Evolutionary conservation across 2,329 filamentous ascomycete genomes (phyloP).

Genomic region (Fusarium duplospermum): DNA sequence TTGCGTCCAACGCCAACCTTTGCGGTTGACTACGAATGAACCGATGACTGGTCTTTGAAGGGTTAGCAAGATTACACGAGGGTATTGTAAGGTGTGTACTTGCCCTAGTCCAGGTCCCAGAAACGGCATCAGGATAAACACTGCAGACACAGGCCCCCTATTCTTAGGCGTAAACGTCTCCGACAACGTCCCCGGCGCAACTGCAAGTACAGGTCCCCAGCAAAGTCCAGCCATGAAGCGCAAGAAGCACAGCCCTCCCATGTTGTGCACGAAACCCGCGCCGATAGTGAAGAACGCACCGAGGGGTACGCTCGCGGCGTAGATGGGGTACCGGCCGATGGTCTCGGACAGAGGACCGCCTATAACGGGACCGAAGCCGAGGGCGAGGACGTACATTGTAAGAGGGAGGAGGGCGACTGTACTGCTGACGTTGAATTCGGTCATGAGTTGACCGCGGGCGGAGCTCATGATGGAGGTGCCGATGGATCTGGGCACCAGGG

Average conservation of each 20-base stretch:
- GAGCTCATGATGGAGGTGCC: constrained; percentile 32
- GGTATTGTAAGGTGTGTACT: constrained; percentile 29
- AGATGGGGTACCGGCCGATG: constrained; percentile 66
- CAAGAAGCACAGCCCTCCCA: constrained; percentile 63
- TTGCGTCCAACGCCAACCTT: constrained; percentile 66
- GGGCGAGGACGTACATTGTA: constrained; percentile 69
- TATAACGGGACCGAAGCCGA: constrained; percentile 69
- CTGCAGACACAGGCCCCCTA: constrained; percentile 55
- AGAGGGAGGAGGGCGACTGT: constrained; percentile 70
- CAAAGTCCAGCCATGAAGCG: constrained; percentile 68
- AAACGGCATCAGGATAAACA: constrained; percentile 64
- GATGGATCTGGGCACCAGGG: no score
- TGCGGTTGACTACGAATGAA: constrained; percentile 58
- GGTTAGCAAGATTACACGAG: constrained; percentile 16
- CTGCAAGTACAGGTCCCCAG: constrained; percentile 60
- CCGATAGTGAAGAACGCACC: constrained; percentile 68
- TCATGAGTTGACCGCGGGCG: constrained; percentile 54
- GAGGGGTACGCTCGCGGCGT: constrained; percentile 57
- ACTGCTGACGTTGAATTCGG: constrained; percentile 64
- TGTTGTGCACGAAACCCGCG: constrained; percentile 61
- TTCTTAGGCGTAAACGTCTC: constrained; percentile 60
- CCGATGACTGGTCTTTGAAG: constrained; percentile 58
- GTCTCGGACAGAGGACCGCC: constrained; percentile 70
- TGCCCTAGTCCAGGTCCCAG: constrained; percentile 64
- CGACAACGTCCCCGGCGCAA: constrained; percentile 61